Percentiles rank a stretch among this genome's conserved stretches.
Conservation (phyloP, 163 green algal genomes). For the Smithsoniella earleae region DNA sequence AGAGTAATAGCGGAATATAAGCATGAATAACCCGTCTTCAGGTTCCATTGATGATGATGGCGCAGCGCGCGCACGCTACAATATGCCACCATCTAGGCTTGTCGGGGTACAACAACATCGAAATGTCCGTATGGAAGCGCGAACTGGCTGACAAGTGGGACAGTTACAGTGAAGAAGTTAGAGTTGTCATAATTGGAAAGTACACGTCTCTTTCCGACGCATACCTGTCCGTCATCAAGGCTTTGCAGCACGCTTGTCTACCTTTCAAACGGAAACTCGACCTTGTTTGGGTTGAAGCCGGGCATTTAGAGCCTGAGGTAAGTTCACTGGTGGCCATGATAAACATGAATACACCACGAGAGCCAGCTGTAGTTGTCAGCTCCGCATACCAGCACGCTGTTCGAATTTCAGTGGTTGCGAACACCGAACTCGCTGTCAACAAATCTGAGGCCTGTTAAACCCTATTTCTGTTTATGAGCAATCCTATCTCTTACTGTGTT, state of each 20-base stretch:
- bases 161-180: constrained; percentile 42
- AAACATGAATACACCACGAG: neutral
- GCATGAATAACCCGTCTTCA: no score
- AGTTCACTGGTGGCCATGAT: neutral
- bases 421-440: no score
- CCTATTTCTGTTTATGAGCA: neutral
- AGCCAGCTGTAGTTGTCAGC: no score
- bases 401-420: no score
- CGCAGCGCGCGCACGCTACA: constrained; percentile 66
- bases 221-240: constrained; percentile 95
- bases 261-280: constrained; percentile 70
- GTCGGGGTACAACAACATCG: constrained; percentile 44
- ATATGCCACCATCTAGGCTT: constrained; percentile 53
- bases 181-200: constrained; percentile 94
- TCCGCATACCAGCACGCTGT: no score
- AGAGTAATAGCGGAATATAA: no score
- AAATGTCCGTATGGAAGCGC: constrained; percentile 61
- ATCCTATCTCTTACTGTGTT: neutral
- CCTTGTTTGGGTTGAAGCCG: constrained; percentile 68
- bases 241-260: constrained; percentile 91
- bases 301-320: constrained; percentile 57
- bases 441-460: neutral
- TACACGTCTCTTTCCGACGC: constrained; percentile 92
- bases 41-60: constrained; percentile 81
- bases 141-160: constrained; percentile 66